Evolutionary conservation across 306 rosid genomes (phyloP).

Genomic region (Lathyrus oleraceus): DNA sequence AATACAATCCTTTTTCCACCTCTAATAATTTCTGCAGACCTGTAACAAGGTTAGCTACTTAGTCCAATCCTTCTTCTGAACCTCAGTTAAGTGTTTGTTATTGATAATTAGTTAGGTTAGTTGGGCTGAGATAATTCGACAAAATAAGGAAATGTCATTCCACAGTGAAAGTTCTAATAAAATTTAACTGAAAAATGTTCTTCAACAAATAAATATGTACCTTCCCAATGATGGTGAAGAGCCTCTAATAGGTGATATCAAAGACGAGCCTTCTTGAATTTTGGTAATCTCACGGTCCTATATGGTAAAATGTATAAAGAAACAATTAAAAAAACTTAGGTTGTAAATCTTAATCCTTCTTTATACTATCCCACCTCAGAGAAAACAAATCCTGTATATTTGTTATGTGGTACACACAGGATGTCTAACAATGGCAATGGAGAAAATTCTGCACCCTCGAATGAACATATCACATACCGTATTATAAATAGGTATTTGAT

Average conservation of each 20-base stretch:
- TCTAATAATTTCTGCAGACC: neutral
- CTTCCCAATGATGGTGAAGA: constrained; percentile 34
- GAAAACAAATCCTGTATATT: neutral
- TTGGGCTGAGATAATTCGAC: neutral
- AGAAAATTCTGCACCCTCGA: constrained; percentile 2
- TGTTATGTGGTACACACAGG: neutral
- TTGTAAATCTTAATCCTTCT: neutral
- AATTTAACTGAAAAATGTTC: neutral
- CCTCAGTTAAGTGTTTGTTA: neutral
- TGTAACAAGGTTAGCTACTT: neutral
- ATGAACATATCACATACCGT: constrained; percentile 46
- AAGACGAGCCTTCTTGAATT: constrained; percentile 45
- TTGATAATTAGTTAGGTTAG: too few relatives aligned
- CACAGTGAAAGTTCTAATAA: neutral
- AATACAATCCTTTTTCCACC: neutral
- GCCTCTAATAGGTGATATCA: constrained; percentile 44
- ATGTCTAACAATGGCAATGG: neutral
- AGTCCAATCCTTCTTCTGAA: neutral
- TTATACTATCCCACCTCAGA: constrained; percentile 3
- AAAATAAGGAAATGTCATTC: neutral
- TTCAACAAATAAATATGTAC: neutral
- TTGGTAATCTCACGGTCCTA: constrained; percentile 61
- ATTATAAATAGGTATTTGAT: constrained; percentile 67
- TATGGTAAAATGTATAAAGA: constrained; percentile 11
- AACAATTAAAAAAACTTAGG: neutral